Evolutionary conservation across 2,329 filamentous ascomycete species (phyloP).

Genomic region (Aspergillus latus): DNA sequence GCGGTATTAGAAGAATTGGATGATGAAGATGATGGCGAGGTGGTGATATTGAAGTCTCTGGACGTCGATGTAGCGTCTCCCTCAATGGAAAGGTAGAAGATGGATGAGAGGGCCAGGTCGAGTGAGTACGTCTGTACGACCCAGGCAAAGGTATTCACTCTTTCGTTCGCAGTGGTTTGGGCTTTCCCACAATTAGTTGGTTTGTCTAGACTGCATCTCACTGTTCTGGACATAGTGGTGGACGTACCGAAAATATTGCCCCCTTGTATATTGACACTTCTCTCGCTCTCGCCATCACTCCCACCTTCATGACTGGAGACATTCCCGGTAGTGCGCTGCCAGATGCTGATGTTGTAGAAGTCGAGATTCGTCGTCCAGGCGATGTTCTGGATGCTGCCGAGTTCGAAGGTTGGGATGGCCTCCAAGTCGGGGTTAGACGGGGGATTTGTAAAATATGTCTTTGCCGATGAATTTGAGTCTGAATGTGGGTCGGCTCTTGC

Average conservation of each 20-base stretch:
- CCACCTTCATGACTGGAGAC: neutral
- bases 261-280: neutral
- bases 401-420: neutral
- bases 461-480: neutral
- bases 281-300: neutral
- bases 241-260: constrained; percentile 11
- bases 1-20: neutral
- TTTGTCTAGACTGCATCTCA: neutral
- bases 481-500: neutral
- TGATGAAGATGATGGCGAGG: neutral
- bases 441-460: constrained; percentile 6
- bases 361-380: constrained; percentile 6
- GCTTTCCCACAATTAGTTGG: neutral
- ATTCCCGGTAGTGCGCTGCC: neutral
- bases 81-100: constrained; percentile 6
- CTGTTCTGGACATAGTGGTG: neutral
- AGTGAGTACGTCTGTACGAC: constrained; percentile 7
- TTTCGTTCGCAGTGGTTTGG: neutral
- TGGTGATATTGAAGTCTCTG: constrained; percentile 2
- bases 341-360: constrained; percentile 10
- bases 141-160: constrained; percentile 5
- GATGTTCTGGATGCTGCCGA: neutral
- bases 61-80: neutral
- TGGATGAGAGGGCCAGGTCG: neutral
- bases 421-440: neutral